These are phyloP conservation scores for Lagenidium giganteum DNA, from an alignment of 352 stramenopile species.

Conservation along the genomic window DNA sequence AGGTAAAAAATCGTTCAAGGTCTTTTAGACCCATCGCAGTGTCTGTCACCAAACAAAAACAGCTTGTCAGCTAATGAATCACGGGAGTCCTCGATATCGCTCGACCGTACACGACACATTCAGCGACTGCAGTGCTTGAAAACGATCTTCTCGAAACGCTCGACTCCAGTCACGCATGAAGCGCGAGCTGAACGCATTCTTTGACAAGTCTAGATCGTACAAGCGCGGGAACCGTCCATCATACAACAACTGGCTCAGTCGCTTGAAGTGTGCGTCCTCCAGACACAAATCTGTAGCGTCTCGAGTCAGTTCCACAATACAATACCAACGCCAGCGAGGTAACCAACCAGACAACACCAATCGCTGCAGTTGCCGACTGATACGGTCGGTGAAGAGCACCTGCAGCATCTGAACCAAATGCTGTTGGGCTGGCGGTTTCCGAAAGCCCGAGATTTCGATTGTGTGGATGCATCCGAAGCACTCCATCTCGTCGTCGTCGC, in stretches of 20 bases:
- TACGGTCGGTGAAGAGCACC: constrained; percentile 40
- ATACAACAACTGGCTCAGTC: constrained; percentile 39
- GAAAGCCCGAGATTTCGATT: no score
- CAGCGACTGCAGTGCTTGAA: constrained; percentile 22
- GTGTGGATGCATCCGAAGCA: no score
- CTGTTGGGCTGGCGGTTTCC: no score
- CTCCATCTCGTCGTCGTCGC: no score
- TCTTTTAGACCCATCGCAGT: constrained; percentile 49
- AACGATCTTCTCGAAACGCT: constrained; percentile 43
- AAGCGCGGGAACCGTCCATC: constrained; percentile 37
- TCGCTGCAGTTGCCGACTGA: constrained; percentile 25
- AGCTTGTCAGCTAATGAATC: background rate
- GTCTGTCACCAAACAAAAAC: constrained; percentile 6
- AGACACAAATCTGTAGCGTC: constrained; percentile 27
- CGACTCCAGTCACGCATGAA: constrained; percentile 55
- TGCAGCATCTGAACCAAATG: constrained; percentile 48
- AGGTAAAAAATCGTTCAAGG: constrained; percentile 43
- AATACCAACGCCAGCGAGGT: background rate
- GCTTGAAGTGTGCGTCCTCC: constrained; percentile 36
- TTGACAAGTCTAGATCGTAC: constrained; percentile 21
- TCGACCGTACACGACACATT: constrained; percentile 35
- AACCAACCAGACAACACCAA: constrained; percentile 28
- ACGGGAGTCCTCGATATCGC: background rate
- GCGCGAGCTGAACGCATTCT: constrained; percentile 47
- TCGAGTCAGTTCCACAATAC: background rate